Conservation (phyloP, 1,284 basidiomycete genomes). For the Mycosarcoma mackinlayi region DNA sequence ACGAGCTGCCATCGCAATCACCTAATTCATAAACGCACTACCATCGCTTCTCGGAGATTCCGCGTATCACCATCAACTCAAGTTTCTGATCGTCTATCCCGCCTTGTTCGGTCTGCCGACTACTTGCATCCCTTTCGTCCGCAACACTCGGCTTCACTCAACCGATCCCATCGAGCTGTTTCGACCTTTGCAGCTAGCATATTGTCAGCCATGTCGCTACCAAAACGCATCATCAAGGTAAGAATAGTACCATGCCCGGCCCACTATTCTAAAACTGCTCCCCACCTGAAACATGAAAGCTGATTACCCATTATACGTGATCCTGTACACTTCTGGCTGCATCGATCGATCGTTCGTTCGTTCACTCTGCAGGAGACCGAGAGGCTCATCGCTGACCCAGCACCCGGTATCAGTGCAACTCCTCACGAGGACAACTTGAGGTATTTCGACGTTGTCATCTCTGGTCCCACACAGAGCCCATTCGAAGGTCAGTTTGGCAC, state of each 20-base stretch:
- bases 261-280: too few relatives aligned
- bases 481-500: constrained; percentile 74
- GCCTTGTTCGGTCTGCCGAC: too few relatives aligned
- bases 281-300: too few relatives aligned
- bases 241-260: constrained; percentile 20
- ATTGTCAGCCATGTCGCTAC: constrained; percentile 55
- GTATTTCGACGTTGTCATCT: constrained; percentile 97
- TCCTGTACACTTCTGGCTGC: too few relatives aligned
- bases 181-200: neutral
- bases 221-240: constrained; percentile 68
- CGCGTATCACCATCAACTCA: neutral
- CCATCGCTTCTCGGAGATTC: constrained; percentile 8
- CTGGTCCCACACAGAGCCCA: constrained; percentile 91
- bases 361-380: constrained; percentile 86
- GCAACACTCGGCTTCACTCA: neutral
- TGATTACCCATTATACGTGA: neutral
- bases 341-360: too few relatives aligned
- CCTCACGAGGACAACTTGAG: constrained; percentile 98
- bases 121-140: neutral
- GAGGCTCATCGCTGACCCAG: constrained; percentile 91
- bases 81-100: too few relatives aligned
- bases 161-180: neutral
- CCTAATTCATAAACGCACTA: neutral
- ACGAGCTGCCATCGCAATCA: too few relatives aligned
- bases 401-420: constrained; percentile 90